Evolutionary conservation across 371 early-diverging fungal genomes (phyloP).

Genomic region (Zychaea mexicana): DNA sequence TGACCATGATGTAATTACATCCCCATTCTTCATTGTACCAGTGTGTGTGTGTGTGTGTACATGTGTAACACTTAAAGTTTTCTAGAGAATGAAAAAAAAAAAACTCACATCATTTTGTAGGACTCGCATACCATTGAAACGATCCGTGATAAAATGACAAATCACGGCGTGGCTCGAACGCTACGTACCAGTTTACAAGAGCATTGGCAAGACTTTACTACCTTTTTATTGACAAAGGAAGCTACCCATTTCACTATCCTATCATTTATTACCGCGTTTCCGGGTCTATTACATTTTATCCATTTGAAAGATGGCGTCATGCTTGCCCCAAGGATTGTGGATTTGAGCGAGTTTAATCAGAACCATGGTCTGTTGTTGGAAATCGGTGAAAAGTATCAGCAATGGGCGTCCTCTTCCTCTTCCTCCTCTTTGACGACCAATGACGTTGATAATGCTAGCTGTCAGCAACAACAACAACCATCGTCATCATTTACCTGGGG

Average conservation of each 20-base stretch:
- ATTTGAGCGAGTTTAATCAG: slow-evolving; percentile 37
- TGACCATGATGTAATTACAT: slow-evolving; percentile 21
- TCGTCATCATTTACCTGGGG: too few species aligned
- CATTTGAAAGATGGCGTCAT: slow-evolving; percentile 35
- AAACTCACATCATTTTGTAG: background rate
- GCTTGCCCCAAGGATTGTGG: slow-evolving; percentile 32
- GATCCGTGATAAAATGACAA: background rate
- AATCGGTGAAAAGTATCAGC: slow-evolving; percentile 27
- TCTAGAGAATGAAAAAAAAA: background rate
- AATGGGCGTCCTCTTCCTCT: background rate
- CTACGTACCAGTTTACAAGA: slow-evolving; percentile 25
- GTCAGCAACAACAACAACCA: too few species aligned
- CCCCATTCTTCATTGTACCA: too few species aligned
- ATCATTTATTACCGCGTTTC: slow-evolving; percentile 41
- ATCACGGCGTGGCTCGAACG: background rate
- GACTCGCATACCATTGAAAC: background rate
- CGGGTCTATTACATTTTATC: slow-evolving; percentile 50
- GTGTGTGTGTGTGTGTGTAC: too few species aligned
- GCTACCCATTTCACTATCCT: slow-evolving; percentile 49
- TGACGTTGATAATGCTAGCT: too few species aligned
- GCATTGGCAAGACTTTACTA: slow-evolving; percentile 33
- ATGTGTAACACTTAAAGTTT: too few species aligned
- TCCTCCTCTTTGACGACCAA: background rate
- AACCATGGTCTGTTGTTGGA: slow-evolving; percentile 35
- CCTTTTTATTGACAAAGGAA: slow-evolving; percentile 47